These are phyloP conservation scores for Candida pini DNA, from an alignment of 805 yeast genomes.

Conservation along the genomic window DNA sequence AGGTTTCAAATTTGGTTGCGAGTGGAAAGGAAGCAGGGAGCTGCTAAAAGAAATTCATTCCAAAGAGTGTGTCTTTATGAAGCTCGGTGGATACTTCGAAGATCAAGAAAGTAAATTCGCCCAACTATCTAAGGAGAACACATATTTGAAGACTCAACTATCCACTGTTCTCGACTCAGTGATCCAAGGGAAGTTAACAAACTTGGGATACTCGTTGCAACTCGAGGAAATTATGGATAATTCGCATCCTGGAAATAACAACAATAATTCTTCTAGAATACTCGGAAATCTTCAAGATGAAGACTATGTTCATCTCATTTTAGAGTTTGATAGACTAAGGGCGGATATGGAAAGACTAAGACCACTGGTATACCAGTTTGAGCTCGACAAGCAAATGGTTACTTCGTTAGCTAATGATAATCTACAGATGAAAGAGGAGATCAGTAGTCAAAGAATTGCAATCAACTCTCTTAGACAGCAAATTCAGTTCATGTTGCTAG, in stretches of 20 bases:
- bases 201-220: slow-evolving; percentile 42
- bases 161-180: slow-evolving; percentile 41
- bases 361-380: slow-evolving; percentile 20
- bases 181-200: slow-evolving; percentile 44
- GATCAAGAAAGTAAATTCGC: slow-evolving; percentile 25
- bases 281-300: slow-evolving; percentile 18
- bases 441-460: slow-evolving; percentile 38
- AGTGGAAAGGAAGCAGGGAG: slow-evolving; percentile 36
- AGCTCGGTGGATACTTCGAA: slow-evolving; percentile 23
- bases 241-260: slow-evolving; percentile 2
- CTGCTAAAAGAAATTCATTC: slow-evolving; percentile 24
- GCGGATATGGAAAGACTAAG: slow-evolving; percentile 34
- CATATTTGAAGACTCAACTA: slow-evolving; percentile 36
- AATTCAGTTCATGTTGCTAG: slow-evolving; percentile 41
- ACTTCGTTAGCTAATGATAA: slow-evolving; percentile 19
- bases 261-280: slow-evolving; percentile 4
- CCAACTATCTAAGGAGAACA: slow-evolving; percentile 32
- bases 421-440: slow-evolving; percentile 38
- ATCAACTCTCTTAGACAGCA: slow-evolving; percentile 45
- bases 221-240: slow-evolving; percentile 37
- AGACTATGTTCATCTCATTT: slow-evolving; percentile 26
- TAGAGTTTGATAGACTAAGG: slow-evolving; percentile 40
- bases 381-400: slow-evolving; percentile 20
- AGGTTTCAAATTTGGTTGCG: slow-evolving; percentile 43
- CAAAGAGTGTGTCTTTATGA: slow-evolving; percentile 25